phyloP scores from a whole-genome alignment of 1,284 basidiomycete genomes.

The Boletus semigastroideus region DNA sequence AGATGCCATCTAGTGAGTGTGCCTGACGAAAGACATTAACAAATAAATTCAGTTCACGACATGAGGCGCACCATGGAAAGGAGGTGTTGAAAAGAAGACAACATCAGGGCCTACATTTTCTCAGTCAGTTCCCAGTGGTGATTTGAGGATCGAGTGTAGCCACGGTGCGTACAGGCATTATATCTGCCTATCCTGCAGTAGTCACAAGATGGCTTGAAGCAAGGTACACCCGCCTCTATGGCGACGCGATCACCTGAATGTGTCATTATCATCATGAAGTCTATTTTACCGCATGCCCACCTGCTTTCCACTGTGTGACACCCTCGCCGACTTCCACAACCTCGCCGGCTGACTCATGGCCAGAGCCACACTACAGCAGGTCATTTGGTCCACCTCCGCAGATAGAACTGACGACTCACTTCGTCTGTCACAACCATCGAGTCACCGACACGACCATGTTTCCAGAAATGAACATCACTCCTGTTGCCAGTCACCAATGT shows the following conservation, averaged over 20 bases:
- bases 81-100: slow-evolving; percentile 68
- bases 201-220: slow-evolving; percentile 56
- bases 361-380: slow-evolving; percentile 51
- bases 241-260: slow-evolving; percentile 58
- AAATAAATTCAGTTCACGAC: not conserved
- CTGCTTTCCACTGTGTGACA: slow-evolving; percentile 59
- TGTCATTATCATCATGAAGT: not conserved
- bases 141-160: not conserved
- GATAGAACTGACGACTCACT: slow-evolving; percentile 28
- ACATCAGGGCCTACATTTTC: slow-evolving; percentile 43
- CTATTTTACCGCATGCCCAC: slow-evolving; percentile 25
- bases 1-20: slow-evolving; percentile 61
- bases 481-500: slow-evolving; percentile 25
- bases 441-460: slow-evolving; percentile 61
- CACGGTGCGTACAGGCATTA: slow-evolving; percentile 47
- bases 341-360: slow-evolving; percentile 66
- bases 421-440: slow-evolving; percentile 67
- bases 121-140: slow-evolving; percentile 4
- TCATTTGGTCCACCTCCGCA: not conserved
- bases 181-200: slow-evolving; percentile 58
- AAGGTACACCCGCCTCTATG: slow-evolving; percentile 64
- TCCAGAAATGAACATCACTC: slow-evolving; percentile 67
- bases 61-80: slow-evolving; percentile 49
- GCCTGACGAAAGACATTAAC: slow-evolving; percentile 35
- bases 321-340: slow-evolving; percentile 59